A percentile compares a stretch with the other conserved stretches of the same genome.
phyloP scores from a whole-genome alignment of 371 early-diverging fungal genomes.

The Thermomucor indicae-seudaticae region DNA sequence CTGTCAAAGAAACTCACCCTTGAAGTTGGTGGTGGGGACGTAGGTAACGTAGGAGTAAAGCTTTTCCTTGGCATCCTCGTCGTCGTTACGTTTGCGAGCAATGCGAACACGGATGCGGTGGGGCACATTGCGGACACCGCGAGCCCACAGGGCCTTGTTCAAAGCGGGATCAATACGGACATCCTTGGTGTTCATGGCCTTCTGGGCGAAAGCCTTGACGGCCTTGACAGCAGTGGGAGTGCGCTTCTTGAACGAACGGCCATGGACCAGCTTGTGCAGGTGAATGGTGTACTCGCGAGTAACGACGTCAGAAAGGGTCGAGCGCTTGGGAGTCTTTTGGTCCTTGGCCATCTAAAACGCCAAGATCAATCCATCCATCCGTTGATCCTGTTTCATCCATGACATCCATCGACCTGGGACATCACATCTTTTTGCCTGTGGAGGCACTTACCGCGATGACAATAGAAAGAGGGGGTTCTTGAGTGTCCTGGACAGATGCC shows the following conservation, averaged over 20 bases:
- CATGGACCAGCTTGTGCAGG: constrained; percentile 85
- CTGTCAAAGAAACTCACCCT: constrained; percentile 49
- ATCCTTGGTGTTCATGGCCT: constrained; percentile 88
- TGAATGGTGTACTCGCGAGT: constrained; percentile 96
- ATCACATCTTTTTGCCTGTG: no score
- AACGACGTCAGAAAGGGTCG: constrained; percentile 69
- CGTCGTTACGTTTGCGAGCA: constrained; percentile 92
- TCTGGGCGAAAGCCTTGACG: constrained; percentile 83
- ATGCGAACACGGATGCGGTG: constrained; percentile 94
- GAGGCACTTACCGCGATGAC: no score
- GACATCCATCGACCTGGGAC: background rate
- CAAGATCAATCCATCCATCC: constrained; percentile 3
- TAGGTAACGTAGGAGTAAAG: constrained; percentile 88
- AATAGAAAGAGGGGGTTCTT: no score
- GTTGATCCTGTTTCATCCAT: constrained; percentile 9
- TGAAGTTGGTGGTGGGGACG: constrained; percentile 85
- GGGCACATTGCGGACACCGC: constrained; percentile 88
- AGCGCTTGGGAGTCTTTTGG: constrained; percentile 58
- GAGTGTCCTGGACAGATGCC: no score
- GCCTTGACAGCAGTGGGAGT: constrained; percentile 93
- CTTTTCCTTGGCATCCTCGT: constrained; percentile 92
- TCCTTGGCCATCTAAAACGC: constrained; percentile 50
- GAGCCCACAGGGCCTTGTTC: constrained; percentile 86
- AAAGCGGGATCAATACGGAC: constrained; percentile 78
- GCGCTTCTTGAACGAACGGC: constrained; percentile 88